These are phyloP conservation scores for Tolypocladium pustulatum DNA, from an alignment of 2,329 filamentous ascomycete genomes.

Conservation along the genomic window DNA sequence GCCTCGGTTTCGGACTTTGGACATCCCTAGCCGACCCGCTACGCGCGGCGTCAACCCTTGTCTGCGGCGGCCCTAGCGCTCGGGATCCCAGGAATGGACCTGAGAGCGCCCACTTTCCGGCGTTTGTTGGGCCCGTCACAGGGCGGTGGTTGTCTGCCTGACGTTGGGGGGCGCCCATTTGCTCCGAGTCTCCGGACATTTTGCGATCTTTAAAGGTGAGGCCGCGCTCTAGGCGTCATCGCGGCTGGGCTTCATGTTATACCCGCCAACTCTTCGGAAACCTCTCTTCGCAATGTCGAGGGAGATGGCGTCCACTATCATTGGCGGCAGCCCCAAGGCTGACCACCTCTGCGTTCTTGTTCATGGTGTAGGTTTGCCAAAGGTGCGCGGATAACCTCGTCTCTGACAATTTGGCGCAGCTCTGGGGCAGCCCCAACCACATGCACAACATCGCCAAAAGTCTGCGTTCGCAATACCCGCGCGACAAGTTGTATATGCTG, in stretches of 20 bases:
- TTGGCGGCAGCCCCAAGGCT: conserved; percentile 41
- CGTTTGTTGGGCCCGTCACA: neutral
- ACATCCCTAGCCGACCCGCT: neutral
- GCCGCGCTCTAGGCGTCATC: neutral
- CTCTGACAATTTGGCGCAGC: conserved; percentile 23
- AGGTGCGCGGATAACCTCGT: conserved; percentile 3
- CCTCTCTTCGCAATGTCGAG: neutral
- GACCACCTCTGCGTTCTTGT: conserved; percentile 69
- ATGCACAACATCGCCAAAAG: conserved; percentile 57
- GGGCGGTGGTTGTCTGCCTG: neutral
- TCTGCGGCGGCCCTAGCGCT: neutral
- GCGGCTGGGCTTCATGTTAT: neutral
- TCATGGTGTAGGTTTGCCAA: conserved; percentile 51
- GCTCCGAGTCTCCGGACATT: neutral
- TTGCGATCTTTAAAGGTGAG: neutral
- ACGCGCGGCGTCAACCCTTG: neutral
- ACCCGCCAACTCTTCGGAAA: neutral
- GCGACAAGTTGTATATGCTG: conserved; percentile 58
- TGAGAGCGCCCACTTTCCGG: neutral
- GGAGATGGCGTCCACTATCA: conserved; percentile 17
- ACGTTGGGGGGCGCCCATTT: neutral
- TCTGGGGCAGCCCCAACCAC: conserved; percentile 74
- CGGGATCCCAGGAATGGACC: neutral
- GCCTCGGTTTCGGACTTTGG: neutral
- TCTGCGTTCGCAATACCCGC: conserved; percentile 48